Conservation (phyloP, 805 yeast species). For the Saccharomycopsis sp. region DNA sequence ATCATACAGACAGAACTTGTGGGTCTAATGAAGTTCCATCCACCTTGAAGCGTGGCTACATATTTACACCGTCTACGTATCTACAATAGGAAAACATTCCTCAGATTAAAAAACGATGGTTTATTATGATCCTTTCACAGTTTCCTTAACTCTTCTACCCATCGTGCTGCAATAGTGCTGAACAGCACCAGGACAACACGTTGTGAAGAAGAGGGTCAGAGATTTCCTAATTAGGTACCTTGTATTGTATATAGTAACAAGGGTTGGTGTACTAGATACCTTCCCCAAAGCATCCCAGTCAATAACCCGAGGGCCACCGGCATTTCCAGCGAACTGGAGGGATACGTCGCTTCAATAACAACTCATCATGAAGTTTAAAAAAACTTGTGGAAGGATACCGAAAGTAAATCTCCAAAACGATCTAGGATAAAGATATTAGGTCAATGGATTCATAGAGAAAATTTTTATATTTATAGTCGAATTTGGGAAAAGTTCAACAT, state of each 20-base stretch:
- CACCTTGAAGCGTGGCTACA: background rate
- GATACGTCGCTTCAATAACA: background rate
- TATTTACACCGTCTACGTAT: no score
- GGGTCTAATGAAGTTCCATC: background rate
- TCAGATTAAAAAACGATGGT: no score
- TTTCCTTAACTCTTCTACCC: background rate
- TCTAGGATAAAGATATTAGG: background rate
- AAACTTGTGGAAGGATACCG: slow-evolving; percentile 2
- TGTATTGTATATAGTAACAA: background rate
- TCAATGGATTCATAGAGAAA: background rate
- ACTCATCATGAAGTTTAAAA: slow-evolving; percentile 3
- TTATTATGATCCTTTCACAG: background rate
- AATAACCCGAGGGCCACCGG: background rate
- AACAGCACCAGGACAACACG: no score
- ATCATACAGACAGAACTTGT: background rate
- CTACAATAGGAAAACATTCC: no score
- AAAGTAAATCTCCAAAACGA: background rate
- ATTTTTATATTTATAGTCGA: background rate
- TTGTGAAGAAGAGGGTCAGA: slow-evolving; percentile 1
- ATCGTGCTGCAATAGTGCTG: background rate
- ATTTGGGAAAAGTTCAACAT: no score
- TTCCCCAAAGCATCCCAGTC: background rate
- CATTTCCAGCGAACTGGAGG: background rate
- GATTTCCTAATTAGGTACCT: slow-evolving; percentile 1
- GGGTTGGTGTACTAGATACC: slow-evolving; percentile 2